Evolutionary conservation across 495 filamentous ascomycete genomes (phyloP), one percentile per base, ranked within the genome.

Genomic region (Clavariopsis aquatica): DNA sequence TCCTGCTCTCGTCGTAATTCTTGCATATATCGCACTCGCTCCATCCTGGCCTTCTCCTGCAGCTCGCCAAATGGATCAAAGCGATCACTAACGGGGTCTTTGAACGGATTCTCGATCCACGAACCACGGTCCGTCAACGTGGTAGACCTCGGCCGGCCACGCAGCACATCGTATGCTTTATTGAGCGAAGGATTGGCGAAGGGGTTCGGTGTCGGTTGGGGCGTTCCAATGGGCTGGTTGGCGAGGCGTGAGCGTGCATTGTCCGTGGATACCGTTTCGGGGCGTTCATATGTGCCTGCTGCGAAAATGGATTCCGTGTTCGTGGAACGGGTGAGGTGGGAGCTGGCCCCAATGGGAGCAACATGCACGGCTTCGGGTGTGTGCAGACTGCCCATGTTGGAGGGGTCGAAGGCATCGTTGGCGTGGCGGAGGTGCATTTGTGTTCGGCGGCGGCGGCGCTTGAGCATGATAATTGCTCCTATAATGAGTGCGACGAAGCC

Each of bases 1-100:
- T 64, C 26, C 23, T 57, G 61, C 55, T 65, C 64, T 17, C 41
- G 51, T 46, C 53, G 51, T 34, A 68, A 17, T 19, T 68, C 65
- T 26, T 60, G 27, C 45, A 64, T 45, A 57, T 68, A 68, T 23
- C 54, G 22, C 10, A 46, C 23, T 15, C 65, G 22, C 60, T 63
- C 65, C 34, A n/a, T 17, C 31, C 65, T 45, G 22, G 65, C 65
- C 36, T 55, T 58, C 59, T 63, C 65, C 20, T 68, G 52, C 46
- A 68, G 26, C 65, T 68, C 65, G 23, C 65, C 65, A 55, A 68
- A 68, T 10, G 65, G 65, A 61, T 68, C 65, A 38, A 68, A 68
- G 22, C 65, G 65, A 0, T 68, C 65, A 23, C 59, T 63, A 17
- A 28, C 54, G 5, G 65, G 65, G 36, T 68, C 60, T 20, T 64